Conservation (phyloP, 345 rosid species). For the Litchi chinensis region DNA sequence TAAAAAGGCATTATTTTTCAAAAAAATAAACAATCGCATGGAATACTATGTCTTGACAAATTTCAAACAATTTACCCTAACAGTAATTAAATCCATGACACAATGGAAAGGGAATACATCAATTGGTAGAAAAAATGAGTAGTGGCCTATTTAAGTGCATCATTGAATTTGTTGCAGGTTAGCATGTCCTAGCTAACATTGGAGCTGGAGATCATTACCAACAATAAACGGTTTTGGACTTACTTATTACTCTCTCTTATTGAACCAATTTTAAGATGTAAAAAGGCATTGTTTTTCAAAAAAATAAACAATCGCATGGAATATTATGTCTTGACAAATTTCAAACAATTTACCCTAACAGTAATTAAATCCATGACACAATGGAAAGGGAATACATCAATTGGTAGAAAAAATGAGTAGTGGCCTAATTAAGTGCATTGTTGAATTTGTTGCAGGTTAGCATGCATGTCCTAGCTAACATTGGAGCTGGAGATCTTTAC, state of each 20-base stretch:
- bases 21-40: too few relatives aligned
- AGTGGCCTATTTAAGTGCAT: neutral
- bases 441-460: constrained; percentile 29
- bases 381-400: neutral
- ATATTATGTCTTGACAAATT: too few relatives aligned
- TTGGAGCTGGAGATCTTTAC: neutral
- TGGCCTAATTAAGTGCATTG: neutral
- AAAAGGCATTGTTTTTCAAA: too few relatives aligned
- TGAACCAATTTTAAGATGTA: neutral
- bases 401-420: neutral
- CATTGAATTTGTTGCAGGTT: constrained; percentile 28
- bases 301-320: too few relatives aligned
- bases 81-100: too few relatives aligned
- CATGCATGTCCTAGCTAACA: constrained; percentile 11
- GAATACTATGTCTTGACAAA: too few relatives aligned
- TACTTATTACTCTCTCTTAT: too few relatives aligned
- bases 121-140: neutral
- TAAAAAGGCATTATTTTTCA: too few relatives aligned
- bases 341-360: too few relatives aligned
- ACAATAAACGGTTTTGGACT: neutral
- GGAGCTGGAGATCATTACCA: neutral
- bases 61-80: too few relatives aligned
- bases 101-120: neutral
- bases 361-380: too few relatives aligned
- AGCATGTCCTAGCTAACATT: constrained; percentile 15